Percentiles rank a stretch among this genome's conserved stretches.
phyloP scores from a whole-genome alignment of 2,329 filamentous ascomycete genomes.

The Botryotinia globosa region DNA sequence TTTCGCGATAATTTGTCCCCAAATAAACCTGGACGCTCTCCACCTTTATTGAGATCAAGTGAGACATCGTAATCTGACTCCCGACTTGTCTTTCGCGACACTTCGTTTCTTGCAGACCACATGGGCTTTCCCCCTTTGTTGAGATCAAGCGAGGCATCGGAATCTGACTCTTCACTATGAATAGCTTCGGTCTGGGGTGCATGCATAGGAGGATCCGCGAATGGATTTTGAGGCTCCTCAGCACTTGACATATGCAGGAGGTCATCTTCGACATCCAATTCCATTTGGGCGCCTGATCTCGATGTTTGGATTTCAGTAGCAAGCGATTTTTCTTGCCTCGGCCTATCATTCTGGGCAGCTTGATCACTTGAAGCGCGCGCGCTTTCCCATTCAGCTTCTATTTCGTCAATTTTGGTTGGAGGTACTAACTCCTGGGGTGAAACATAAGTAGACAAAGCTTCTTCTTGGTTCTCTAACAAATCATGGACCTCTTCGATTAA shows the following conservation, averaged over 20 bases:
- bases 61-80: too few species aligned
- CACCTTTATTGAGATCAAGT: too few species aligned
- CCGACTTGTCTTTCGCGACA: neutral
- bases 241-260: neutral
- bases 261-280: neutral
- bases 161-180: neutral
- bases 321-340: neutral
- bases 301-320: neutral
- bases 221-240: neutral
- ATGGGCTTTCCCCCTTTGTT: neutral
- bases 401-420: accelerated
- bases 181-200: neutral
- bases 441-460: neutral
- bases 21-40: too few species aligned
- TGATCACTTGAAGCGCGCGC: neutral
- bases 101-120: accelerated
- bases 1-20: too few species aligned
- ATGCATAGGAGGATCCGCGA: accelerated
- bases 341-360: neutral
- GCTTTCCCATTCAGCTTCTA: neutral
- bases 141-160: neutral
- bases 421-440: neutral
- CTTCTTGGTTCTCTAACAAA: neutral
- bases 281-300: neutral
- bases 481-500: neutral